A percentile compares a stretch with the other conserved stretches of the same genome.
phyloP scores from a whole-genome alignment of 768 basidiomycete species.

The Rossbeevera mucosa region DNA sequence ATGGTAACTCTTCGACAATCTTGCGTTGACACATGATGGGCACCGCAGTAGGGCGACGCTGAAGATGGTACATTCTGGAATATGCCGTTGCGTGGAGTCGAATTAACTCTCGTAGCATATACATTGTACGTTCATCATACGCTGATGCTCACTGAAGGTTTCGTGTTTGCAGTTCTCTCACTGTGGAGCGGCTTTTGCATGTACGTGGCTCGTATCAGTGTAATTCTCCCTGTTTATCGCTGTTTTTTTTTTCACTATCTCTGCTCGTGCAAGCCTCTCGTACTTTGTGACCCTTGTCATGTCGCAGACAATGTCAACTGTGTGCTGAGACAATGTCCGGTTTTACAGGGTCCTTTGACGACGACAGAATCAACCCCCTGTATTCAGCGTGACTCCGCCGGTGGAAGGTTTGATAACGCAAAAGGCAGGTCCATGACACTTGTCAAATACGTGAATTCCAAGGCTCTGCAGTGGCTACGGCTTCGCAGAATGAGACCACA shows the following conservation, averaged over 20 bases:
- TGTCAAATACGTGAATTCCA: too few relatives aligned
- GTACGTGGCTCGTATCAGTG: background rate
- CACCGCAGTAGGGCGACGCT: background rate
- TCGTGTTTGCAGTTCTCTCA: background rate
- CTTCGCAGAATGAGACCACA: background rate
- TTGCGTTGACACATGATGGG: background rate
- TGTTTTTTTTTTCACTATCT: background rate
- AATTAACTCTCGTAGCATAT: background rate
- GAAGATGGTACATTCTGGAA: background rate
- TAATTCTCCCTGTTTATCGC: background rate
- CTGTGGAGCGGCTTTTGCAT: background rate
- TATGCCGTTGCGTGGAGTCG: background rate
- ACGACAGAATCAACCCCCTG: slow-evolving; percentile 66
- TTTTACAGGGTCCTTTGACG: slow-evolving; percentile 57
- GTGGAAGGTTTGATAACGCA: slow-evolving; percentile 24
- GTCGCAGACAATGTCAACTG: slow-evolving; percentile 36
- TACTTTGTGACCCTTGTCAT: slow-evolving; percentile 13
- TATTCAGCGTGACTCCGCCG: slow-evolving; percentile 59
- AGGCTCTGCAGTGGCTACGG: too few relatives aligned
- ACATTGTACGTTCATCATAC: background rate
- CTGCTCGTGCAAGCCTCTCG: background rate
- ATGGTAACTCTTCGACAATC: background rate
- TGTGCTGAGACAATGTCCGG: slow-evolving; percentile 70
- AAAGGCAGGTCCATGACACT: slow-evolving; percentile 20
- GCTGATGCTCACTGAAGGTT: background rate